Percentiles rank a stretch among this genome's conserved stretches.
Conservation (phyloP, 1,139 yeast species). For the Hansenula sp. region DNA sequence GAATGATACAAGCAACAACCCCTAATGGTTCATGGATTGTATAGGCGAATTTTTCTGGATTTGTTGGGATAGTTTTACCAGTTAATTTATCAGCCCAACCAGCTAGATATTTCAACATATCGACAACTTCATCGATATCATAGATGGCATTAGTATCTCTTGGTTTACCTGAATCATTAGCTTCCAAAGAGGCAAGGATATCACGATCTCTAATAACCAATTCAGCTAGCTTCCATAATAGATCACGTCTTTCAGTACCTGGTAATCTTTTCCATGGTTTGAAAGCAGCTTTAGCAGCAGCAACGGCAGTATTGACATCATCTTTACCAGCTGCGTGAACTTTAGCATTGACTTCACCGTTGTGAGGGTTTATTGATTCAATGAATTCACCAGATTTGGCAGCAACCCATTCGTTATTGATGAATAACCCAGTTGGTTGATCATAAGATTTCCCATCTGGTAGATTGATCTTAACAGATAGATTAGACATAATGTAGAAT, state of each 20-base stretch:
- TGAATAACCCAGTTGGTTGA: constrained; percentile 63
- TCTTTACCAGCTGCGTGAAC: constrained; percentile 64
- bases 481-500: constrained; percentile 2
- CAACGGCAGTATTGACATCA: constrained; percentile 77
- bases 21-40: constrained; percentile 82
- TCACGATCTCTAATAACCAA: constrained; percentile 47
- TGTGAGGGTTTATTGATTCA: constrained; percentile 57
- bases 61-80: constrained; percentile 69
- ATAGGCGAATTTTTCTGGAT: constrained; percentile 63
- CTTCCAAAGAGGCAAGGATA: constrained; percentile 53
- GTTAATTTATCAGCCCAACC: constrained; percentile 85
- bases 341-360: constrained; percentile 61
- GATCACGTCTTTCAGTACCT: constrained; percentile 43
- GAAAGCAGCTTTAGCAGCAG: constrained; percentile 69
- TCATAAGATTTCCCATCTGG: constrained; percentile 51
- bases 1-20: constrained; percentile 74
- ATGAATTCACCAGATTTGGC: constrained; percentile 49
- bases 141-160: constrained; percentile 44
- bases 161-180: constrained; percentile 67
- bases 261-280: constrained; percentile 46
- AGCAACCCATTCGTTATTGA: constrained; percentile 51
- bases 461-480: constrained; percentile 40
- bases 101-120: constrained; percentile 67
- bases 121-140: constrained; percentile 61
- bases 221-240: constrained; percentile 48